Conservation (phyloP, 2,329 filamentous ascomycete species). For the Elsinoe fawcettii region DNA sequence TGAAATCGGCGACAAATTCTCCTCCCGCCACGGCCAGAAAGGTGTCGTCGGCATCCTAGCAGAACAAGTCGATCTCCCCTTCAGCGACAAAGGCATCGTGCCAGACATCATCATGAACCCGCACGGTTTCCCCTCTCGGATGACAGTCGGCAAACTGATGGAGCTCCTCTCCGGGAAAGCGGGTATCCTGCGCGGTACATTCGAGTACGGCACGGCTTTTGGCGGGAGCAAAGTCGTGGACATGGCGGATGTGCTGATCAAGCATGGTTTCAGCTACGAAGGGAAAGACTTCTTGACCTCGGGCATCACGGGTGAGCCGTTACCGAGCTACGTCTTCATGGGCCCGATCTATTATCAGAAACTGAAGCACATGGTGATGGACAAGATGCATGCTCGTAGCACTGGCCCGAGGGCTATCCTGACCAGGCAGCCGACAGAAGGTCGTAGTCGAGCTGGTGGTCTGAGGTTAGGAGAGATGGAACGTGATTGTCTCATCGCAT, state of each 20-base stretch:
- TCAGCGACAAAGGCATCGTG: conserved; percentile 81
- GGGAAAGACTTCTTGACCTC: conserved; percentile 96
- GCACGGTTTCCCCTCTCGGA: conserved; percentile 97
- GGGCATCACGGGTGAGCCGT: conserved; percentile 85
- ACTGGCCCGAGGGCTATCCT: conserved; percentile 85
- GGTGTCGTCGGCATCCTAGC: conserved; percentile 96
- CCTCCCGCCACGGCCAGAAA: conserved; percentile 95
- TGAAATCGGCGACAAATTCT: conserved; percentile 97
- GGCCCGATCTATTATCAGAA: conserved; percentile 99
- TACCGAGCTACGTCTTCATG: conserved; percentile 96
- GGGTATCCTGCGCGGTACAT: conserved; percentile 72
- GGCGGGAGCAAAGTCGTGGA: conserved; percentile 77
- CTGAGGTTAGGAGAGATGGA: conserved; percentile 97
- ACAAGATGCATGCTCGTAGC: conserved; percentile 97
- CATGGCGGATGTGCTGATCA: conserved; percentile 77
- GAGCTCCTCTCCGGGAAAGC: conserved; percentile 94
- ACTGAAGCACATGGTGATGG: conserved; percentile 99
- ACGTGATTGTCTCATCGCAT: conserved; percentile 93
- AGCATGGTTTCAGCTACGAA: conserved; percentile 89
- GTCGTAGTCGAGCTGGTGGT: conserved; percentile 85
- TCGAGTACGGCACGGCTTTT: conserved; percentile 85
- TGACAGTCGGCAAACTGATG: conserved; percentile 97
- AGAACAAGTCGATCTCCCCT: conserved; percentile 94
- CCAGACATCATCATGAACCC: conserved; percentile 99
- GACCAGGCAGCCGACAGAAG: conserved; percentile 92